These are phyloP conservation scores for Scedosporium dehoogii DNA, from an alignment of 2,329 filamentous ascomycete species.

Conservation along the genomic window DNA sequence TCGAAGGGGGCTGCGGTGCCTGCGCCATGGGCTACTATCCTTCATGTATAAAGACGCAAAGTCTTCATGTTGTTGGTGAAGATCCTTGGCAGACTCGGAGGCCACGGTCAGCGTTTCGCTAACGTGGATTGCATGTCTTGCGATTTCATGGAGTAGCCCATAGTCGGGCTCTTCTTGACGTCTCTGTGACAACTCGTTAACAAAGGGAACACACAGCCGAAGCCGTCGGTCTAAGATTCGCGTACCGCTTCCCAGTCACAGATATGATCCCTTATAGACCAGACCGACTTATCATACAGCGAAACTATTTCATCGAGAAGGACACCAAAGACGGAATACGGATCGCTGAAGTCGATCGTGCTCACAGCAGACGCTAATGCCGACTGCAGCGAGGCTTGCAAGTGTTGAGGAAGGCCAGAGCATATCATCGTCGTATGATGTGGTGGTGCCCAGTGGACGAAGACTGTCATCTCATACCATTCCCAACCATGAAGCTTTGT, in stretches of 20 bases:
- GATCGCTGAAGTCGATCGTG: conserved; percentile 1
- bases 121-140: conserved; percentile 7
- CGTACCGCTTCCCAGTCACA: conserved; percentile 6
- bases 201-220: not conserved
- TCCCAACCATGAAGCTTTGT: conserved; percentile 5
- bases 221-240: not conserved
- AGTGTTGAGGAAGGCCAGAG: not conserved
- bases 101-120: conserved; percentile 7
- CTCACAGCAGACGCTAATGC: not conserved
- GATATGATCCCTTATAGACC: conserved; percentile 7
- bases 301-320: not conserved
- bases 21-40: not conserved
- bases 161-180: conserved; percentile 6
- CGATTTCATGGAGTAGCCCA: conserved; percentile 7
- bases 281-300: conserved; percentile 7
- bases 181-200: not conserved
- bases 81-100: not conserved
- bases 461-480: conserved; percentile 8
- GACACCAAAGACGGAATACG: not conserved
- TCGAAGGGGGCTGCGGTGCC: not conserved
- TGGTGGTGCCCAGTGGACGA: conserved; percentile 1
- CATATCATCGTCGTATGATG: conserved; percentile 2
- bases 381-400: not conserved
- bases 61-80: conserved; percentile 4
- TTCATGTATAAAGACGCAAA: not conserved